A percentile compares a stretch with the other conserved stretches of the same genome.
Evolutionary conservation across 495 filamentous ascomycete species (phyloP).

Genomic region (Lasiosphaeria miniovina): DNA sequence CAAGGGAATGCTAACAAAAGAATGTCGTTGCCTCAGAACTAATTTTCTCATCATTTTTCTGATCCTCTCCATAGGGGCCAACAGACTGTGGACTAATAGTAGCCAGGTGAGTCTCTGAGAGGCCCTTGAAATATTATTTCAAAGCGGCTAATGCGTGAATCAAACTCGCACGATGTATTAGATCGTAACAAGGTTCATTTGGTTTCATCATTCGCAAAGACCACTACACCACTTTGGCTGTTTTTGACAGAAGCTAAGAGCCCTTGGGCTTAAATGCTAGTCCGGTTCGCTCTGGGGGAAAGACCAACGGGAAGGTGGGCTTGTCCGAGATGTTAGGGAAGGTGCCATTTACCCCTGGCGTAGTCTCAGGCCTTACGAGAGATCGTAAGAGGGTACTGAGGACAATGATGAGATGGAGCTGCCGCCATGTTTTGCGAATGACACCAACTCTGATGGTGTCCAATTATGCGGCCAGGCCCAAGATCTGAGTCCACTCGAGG

Average conservation of each 20-base stretch:
- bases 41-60: conserved; percentile 1
- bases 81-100: conserved; percentile 1
- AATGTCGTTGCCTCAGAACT: background rate
- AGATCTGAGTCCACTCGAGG: conserved; percentile 1
- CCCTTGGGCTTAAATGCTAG: background rate
- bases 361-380: background rate
- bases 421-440: conserved; percentile 1
- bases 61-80: conserved; percentile 3
- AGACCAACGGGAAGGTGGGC: conserved; percentile 1
- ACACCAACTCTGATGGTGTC: background rate
- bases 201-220: conserved; percentile 1
- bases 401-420: conserved; percentile 1
- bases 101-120: conserved; percentile 4
- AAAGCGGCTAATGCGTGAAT: conserved; percentile 3
- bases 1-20: conserved; percentile 1
- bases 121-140: conserved; percentile 1
- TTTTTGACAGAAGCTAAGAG: conserved; percentile 6
- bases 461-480: conserved; percentile 1
- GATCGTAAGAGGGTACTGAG: background rate
- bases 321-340: conserved; percentile 1
- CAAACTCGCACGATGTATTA: conserved; percentile 2
- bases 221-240: conserved; percentile 3
- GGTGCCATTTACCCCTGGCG: conserved; percentile 1
- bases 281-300: conserved; percentile 4
- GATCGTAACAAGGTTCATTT: conserved; percentile 4